Conservation (phyloP, 805 yeast genomes). For the Candida quercuum region DNA sequence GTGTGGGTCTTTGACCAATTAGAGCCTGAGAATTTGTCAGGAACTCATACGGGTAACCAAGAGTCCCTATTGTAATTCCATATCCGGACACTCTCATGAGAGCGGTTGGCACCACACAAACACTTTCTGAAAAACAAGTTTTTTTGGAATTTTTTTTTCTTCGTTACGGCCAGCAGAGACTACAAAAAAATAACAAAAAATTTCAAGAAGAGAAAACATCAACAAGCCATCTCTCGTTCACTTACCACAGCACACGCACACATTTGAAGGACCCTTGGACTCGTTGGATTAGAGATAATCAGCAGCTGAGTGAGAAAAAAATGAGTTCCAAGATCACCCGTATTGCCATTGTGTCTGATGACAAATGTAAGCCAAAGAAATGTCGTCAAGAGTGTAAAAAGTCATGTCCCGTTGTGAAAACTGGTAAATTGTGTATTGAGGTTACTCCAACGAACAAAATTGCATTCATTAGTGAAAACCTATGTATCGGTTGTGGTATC, state of each 20-base stretch:
- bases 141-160: too few relatives aligned
- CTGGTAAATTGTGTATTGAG: constrained; percentile 97
- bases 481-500: constrained; percentile 99
- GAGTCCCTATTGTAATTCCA: too few relatives aligned
- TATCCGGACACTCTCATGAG: too few relatives aligned
- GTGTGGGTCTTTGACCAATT: background rate
- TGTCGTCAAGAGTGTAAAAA: constrained; percentile 98
- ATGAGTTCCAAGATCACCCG: constrained; percentile 51
- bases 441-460: constrained; percentile 87
- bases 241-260: background rate
- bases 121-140: too few relatives aligned
- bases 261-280: too few relatives aligned
- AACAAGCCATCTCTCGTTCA: too few relatives aligned
- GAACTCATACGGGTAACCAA: background rate
- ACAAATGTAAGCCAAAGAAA: constrained; percentile 96
- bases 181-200: constrained; percentile 1
- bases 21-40: background rate
- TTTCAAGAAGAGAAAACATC: background rate
- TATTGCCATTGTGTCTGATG: constrained; percentile 93
- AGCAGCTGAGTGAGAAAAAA: too few relatives aligned
- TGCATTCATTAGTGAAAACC: constrained; percentile 88
- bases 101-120: background rate
- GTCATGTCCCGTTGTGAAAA: constrained; percentile 95
- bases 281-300: too few relatives aligned
- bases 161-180: constrained; percentile 2